A percentile compares a stretch with the other conserved stretches of the same genome.
Conservation (phyloP, 1,284 basidiomycete species). For the Veloporphyrellus conicus region DNA sequence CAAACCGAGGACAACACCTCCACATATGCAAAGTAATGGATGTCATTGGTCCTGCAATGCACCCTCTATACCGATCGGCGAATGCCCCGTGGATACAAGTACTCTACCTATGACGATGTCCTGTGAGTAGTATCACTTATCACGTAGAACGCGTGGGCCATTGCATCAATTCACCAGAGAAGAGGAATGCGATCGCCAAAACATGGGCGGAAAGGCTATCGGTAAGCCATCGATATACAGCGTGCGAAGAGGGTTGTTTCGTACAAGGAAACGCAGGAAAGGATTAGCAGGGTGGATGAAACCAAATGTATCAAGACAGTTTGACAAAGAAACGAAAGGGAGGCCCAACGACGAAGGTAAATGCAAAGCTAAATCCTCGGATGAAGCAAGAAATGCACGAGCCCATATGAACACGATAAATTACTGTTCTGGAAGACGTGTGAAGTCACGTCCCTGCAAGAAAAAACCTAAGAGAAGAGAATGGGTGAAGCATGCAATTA, state of each 20-base stretch:
- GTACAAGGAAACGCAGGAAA: conserved; percentile 7
- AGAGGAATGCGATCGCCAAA: conserved; percentile 1
- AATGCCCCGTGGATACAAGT: too few species aligned
- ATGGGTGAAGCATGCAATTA: too few species aligned
- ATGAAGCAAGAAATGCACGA: conserved; percentile 10
- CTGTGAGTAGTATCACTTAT: conserved; percentile 4
- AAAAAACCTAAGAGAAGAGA: conserved; percentile 8
- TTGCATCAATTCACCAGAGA: not conserved
- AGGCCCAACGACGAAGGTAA: conserved; percentile 9
- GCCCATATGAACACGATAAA: conserved; percentile 28
- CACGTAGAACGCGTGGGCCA: not conserved
- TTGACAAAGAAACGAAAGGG: not conserved
- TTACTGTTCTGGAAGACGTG: conserved; percentile 12
- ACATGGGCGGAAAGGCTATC: conserved; percentile 2
- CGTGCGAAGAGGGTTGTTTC: conserved; percentile 4
- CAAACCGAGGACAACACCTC: too few species aligned
- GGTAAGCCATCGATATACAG: conserved; percentile 6
- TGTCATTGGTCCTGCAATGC: not conserved
- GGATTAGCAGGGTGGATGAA: conserved; percentile 6
- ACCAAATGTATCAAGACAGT: conserved; percentile 3
- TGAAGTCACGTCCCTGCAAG: conserved; percentile 1
- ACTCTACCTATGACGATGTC: too few species aligned
- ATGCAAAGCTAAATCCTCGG: conserved; percentile 1
- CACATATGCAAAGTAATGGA: too few species aligned
- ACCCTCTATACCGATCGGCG: too few species aligned